Evolutionary conservation across 176 grass and related monocot genomes (phyloP), one percentile per base, ranked within the genome.

Genomic region (Stipa capillata): DNA sequence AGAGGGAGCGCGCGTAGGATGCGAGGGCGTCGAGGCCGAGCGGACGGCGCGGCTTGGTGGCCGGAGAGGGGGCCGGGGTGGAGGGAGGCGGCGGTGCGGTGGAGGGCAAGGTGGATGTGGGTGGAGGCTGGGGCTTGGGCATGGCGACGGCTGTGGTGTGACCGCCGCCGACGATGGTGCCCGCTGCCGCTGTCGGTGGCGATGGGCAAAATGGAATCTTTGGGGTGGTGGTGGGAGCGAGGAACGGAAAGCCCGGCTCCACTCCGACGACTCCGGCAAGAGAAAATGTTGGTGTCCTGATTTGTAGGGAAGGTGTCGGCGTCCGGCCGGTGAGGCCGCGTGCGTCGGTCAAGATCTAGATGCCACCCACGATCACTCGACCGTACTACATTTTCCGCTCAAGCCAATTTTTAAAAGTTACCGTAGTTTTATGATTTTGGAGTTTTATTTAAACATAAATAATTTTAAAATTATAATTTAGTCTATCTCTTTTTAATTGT

Each of bases 121-220:
- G 54, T 43, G 54, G n/a, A n/a, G n/a, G n/a, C n/a, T n/a, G n/a
- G n/a, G n/a, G n/a, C n/a, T n/a, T n/a, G n/a, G n/a, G 15, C 85
- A 83, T 87, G 52, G 78, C 77, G 39, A 25, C 77, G 60, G 60
- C 61, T 47, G 42, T 20, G 66, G 25, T 31, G 42, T 28, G 41
- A 70, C 66, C 45, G 47, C 47, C 16, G 59, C 43, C 29, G 58
- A n/a, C 11, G 13, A 35, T n/a, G n/a, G n/a, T 9, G 8, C 74
- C 25, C 55, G 56, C 23, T 14, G 25, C 41, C 3, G 66, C 4
- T 27, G 41, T 70, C 17, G 65, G n/a, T n/a, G n/a, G n/a, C n/a
- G 66, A 25, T 4, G 65, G 21, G 23, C 23, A n/a, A n/a, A n/a
- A n/a, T n/a, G n/a, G n/a, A n/a, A 65, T 65, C 62, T n/a, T 65